Percentiles rank a stretch among this genome's conserved stretches.
These are phyloP conservation scores for Aspergillus sp. DNA, from an alignment of 2,329 filamentous ascomycete genomes.

Conservation along the genomic window DNA sequence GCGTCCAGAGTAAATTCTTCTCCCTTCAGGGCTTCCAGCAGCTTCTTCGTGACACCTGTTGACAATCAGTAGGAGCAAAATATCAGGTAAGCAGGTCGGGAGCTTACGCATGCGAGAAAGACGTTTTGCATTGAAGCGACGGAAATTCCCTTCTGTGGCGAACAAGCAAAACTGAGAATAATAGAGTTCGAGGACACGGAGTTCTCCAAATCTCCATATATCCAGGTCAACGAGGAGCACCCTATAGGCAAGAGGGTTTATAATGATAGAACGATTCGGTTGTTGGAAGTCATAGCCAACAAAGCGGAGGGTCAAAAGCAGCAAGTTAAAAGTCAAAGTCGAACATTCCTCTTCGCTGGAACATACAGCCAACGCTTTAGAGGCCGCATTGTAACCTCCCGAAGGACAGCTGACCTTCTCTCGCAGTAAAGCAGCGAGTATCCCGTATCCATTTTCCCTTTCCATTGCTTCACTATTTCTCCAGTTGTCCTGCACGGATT, in stretches of 20 bases:
- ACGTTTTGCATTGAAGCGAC: slow-evolving; percentile 82
- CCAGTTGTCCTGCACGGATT: slow-evolving; percentile 85
- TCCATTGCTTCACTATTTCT: slow-evolving; percentile 98
- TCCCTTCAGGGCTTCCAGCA: slow-evolving; percentile 82
- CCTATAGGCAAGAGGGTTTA: slow-evolving; percentile 90
- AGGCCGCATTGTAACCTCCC: slow-evolving; percentile 30
- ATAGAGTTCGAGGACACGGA: slow-evolving; percentile 75
- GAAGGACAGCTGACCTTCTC: slow-evolving; percentile 56
- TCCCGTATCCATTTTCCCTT: slow-evolving; percentile 84
- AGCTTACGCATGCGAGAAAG: slow-evolving; percentile 79
- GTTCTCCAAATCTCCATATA: slow-evolving; percentile 75
- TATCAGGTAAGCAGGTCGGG: background rate
- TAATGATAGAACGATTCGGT: slow-evolving; percentile 81
- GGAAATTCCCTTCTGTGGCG: slow-evolving; percentile 80
- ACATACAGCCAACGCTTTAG: slow-evolving; percentile 32
- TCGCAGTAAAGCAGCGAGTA: slow-evolving; percentile 73
- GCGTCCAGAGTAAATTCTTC: slow-evolving; percentile 67
- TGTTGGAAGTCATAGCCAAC: slow-evolving; percentile 77
- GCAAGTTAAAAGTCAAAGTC: slow-evolving; percentile 50
- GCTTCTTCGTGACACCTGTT: slow-evolving; percentile 75
- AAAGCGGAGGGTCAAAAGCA: slow-evolving; percentile 73
- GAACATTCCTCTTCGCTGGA: slow-evolving; percentile 41
- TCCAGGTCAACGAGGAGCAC: slow-evolving; percentile 87
- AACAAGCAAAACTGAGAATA: slow-evolving; percentile 89
- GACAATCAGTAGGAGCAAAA: slow-evolving; percentile 10